Base-by-base conservation (phyloP, 2,329 filamentous ascomycete species). In the Fusarium sp. region DNA sequence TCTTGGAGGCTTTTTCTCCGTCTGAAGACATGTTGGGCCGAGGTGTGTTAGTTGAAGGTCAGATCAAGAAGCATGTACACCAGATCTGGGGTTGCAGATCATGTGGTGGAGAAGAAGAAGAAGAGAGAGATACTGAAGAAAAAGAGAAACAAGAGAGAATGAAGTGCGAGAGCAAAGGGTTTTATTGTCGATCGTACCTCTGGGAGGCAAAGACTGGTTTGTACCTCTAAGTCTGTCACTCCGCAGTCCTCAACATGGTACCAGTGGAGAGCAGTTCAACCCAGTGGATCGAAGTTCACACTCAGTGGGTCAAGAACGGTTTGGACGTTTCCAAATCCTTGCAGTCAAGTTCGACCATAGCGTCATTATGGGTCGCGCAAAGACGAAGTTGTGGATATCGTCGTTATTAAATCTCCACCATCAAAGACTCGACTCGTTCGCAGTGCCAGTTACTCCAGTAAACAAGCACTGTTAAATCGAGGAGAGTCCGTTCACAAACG, bases 281-380 rank as follows among this genome's bases (percentile, higher is more conserved):
- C 13, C 7, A 29, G 49, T 41, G 49, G 22, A 37, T 20, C 18
- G 27, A 55, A 22, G 58, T 61, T 61, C 51, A 68, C 37, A 60
- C 58, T 14, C 40, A 45, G 67, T 70, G 67, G 67, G 65, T 55
- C 65, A 30, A 20, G 10, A 42, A 22, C 32, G 32, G 25, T 48
- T 59, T 27, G 24, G n/a, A 47, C 37, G 56, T 41, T 44, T 54
- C 24, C 37, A 59, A 65, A 48, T 41, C 67, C 58, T 48, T 63
- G 61, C 20, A 41, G 4, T 40, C 32, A 27, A 68, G 46, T 25
- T 52, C 37, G 48, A 48, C 25, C 64, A 64, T 70, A 55, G 65
- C 68, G 68, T 70, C 68, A 71, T 65, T 57, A 71, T 65, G 63
- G 67, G 59, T 57, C 67, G 41, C 44, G 49, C 48, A 44, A 57